Evolutionary conservation across 2,329 filamentous ascomycete species (phyloP), one percentile per base, ranked within the genome.

Genomic region (Neopestalotiopsis sp.): DNA sequence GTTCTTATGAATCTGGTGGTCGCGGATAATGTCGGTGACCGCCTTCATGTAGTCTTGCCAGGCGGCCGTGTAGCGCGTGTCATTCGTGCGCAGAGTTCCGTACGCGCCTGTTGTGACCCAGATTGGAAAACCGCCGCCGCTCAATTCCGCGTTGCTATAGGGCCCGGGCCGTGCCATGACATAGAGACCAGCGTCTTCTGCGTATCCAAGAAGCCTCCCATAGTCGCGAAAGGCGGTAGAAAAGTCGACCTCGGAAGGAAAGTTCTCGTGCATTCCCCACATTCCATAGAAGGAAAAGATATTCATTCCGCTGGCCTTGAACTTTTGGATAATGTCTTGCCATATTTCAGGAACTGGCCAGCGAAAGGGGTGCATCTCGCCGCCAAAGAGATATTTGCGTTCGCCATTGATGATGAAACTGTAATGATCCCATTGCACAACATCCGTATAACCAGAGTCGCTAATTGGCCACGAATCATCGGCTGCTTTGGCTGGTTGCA

Each of bases 271-370:
- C 9, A 95, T 81, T 3, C 90, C 91, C 93, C 92, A 95, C 73
- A 94, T 87, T 14, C 90, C 85, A 75, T 95, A 95, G 77, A 94
- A 94, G 0, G 91, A 93, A 1, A 94, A 91, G 61, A 88, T 87
- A 74, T 92, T 95, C 81, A 94, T 94, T 0, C 93, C 93, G 1
- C 94, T 80, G 0, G 92, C 90, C 79, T 92, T 94, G 79, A 95
- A 89, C 79, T 96, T 96, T 74, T 95, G 90, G 74, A 95, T 91
- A 1, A 95, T 76, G 73, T 95, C 93, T 7, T 92, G 83, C 82
- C 90, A 85, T 0, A 85, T 75, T 0, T 78, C 79, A 1, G 82
- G 80, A 1, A 85, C 83, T 0, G 84, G 84, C 1, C 85, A 77
- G 1, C 85, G 81, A 67, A 85, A 94, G 0, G 92, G 91, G 76